Evolutionary conservation across 2,329 filamentous ascomycete genomes (phyloP), one percentile per base, ranked within the genome.

Genomic region (Fusarium devonianum): DNA sequence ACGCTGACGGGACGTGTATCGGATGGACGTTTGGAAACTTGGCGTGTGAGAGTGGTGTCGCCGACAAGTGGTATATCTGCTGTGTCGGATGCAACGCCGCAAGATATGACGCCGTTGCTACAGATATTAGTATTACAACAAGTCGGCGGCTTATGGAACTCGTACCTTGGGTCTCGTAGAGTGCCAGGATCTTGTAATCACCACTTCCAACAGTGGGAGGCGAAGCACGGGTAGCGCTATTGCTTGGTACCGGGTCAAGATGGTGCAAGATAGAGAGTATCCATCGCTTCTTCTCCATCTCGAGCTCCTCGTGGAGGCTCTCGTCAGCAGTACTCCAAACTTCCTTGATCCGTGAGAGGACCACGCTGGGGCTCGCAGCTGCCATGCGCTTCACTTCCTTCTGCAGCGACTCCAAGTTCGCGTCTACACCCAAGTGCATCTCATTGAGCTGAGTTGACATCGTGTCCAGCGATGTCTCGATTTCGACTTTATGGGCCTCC

Each of bases 211-310:
- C 26, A 14, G 11, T 19, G 8, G 7, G 25, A 14, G 1, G 56
- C 47, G 7, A 28, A 11, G 10, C 14, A 10, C 35, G 26, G 14
- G 16, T 64, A 54, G 8, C 62, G 35, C 10, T 65, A 48, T 7
- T 11, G 12, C 36, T 44, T 3, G 50, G 45, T 1, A 65, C 57
- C 22, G 75, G 73, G 26, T 74, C 76, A 62, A 76, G 73, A 55
- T 72, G 73, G 53, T 78, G 75, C 41, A 88, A 69, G 1, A 77
- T 77, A 19, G 79, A 84, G 23, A 86, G 72, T 72, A 90, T 79
- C 83, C 83, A 86, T 17, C 55, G 54, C 60, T 83, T 82, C 63
- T 82, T 81, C 53, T 82, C 78, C 36, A 82, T 71, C 48, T 81
- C 80, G 4, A 81, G 61, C 39, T 60, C 53, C 2, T 32, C 21